Evolutionary conservation across 2,329 filamentous ascomycete species (phyloP).

Genomic region (Botrytis medusae): DNA sequence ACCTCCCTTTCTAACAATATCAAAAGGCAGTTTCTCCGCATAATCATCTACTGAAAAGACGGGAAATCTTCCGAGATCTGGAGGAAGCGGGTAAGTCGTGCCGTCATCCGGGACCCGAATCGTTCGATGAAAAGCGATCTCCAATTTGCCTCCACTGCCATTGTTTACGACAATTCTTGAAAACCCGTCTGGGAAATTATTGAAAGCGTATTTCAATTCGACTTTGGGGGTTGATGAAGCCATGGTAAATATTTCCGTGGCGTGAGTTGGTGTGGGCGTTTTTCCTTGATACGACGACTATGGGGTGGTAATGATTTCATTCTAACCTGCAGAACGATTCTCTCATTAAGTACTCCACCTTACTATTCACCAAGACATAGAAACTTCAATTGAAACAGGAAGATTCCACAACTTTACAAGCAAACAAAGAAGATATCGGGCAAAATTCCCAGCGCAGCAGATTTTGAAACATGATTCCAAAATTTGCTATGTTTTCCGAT

Average conservation of each 20-base stretch:
- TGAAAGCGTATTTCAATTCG: neutral
- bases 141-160: neutral
- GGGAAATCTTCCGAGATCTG: conserved; percentile 43
- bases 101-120: conserved; percentile 47
- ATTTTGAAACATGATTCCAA: neutral
- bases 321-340: neutral
- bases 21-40: conserved; percentile 38
- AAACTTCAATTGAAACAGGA: neutral
- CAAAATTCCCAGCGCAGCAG: neutral
- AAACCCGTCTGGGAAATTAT: neutral
- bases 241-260: neutral
- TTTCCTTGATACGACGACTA: neutral
- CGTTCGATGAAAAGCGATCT: conserved; percentile 44
- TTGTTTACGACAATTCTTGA: conserved; percentile 5
- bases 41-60: conserved; percentile 43
- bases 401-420: neutral
- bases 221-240: neutral
- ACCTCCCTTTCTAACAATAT: conserved; percentile 45
- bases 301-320: neutral
- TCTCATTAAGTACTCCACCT: neutral
- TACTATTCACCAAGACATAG: too few relatives aligned
- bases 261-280: neutral
- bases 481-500: neutral
- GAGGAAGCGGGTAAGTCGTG: conserved; percentile 40
- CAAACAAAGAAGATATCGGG: neutral